phyloP scores from a whole-genome alignment of 805 yeast species.

The Brettanomyces custersianus region DNA sequence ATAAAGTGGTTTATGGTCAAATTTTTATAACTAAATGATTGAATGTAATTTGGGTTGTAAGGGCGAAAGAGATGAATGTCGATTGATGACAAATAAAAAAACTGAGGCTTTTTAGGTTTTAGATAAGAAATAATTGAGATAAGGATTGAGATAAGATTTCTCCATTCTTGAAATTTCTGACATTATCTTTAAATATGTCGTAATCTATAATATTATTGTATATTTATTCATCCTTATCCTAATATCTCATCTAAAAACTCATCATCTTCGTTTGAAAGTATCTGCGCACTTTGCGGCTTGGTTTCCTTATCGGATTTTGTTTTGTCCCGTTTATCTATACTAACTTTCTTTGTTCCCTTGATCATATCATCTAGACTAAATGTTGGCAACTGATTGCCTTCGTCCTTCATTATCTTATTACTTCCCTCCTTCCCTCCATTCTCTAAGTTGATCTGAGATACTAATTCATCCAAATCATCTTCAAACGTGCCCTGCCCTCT shows the following conservation, averaged over 20 bases:
- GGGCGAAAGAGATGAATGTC: no score
- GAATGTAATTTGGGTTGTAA: no score
- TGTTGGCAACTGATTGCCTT: not conserved
- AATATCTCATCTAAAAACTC: slow-evolving; percentile 5
- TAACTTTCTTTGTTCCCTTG: not conserved
- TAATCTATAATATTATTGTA: no score
- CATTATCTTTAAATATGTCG: not conserved
- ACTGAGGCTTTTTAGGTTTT: no score
- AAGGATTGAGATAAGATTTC: no score
- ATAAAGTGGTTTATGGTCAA: no score
- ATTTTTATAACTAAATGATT: no score
- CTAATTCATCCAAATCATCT: slow-evolving; percentile 8
- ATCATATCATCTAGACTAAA: slow-evolving; percentile 7
- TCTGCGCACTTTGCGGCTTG: not conserved
- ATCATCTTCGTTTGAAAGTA: slow-evolving; percentile 2
- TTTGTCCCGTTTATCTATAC: not conserved
- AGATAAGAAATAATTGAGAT: no score
- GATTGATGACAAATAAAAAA: no score
- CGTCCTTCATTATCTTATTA: not conserved
- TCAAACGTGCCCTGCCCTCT: slow-evolving; percentile 2
- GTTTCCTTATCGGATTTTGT: not conserved
- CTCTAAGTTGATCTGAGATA: no score
- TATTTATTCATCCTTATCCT: slow-evolving; percentile 1
- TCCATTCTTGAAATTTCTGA: no score
- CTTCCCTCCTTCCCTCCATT: slow-evolving; percentile 6